These are phyloP conservation scores for Plasmodium adleri DNA, from an alignment of 169 alveolate genomes.

Conservation along the genomic window DNA sequence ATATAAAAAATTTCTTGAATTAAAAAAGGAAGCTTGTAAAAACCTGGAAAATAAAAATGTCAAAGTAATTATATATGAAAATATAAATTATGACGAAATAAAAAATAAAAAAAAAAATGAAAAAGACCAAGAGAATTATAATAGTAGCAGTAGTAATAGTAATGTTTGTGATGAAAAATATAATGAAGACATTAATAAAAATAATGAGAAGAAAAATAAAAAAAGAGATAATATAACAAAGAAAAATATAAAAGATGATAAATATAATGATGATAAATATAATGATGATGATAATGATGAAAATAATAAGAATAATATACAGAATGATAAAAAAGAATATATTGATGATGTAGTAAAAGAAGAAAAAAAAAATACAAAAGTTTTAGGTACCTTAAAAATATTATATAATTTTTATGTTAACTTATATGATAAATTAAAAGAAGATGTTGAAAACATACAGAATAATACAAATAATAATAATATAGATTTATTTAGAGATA, in stretches of 20 bases:
- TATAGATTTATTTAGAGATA: conserved; percentile 36
- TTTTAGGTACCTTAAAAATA: conserved; percentile 55
- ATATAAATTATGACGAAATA: conserved; percentile 6
- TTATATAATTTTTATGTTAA: conserved; percentile 61
- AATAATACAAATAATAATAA: conserved; percentile 19
- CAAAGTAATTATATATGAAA: conserved; percentile 37
- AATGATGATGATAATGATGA: background rate
- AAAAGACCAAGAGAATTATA: background rate
- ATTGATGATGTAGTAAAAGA: conserved; percentile 24
- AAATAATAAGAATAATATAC: background rate
- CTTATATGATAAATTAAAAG: conserved; percentile 55
- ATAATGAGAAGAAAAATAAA: background rate
- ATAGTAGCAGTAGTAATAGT: conserved; percentile 2
- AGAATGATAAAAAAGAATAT: background rate
- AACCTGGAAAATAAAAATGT: conserved; percentile 24
- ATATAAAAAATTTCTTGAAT: conserved; percentile 44
- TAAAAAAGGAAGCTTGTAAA: conserved; percentile 5
- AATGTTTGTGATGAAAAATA: background rate
- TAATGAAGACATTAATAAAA: background rate
- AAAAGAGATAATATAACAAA: background rate
- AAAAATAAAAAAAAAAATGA: background rate
- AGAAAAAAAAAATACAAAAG: conserved; percentile 16
- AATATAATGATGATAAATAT: background rate
- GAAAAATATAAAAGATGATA: background rate
- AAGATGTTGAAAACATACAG: conserved; percentile 50